These are phyloP conservation scores for Xylariaceae sp. DNA, from an alignment of 2,329 filamentous ascomycete genomes.

Conservation along the genomic window DNA sequence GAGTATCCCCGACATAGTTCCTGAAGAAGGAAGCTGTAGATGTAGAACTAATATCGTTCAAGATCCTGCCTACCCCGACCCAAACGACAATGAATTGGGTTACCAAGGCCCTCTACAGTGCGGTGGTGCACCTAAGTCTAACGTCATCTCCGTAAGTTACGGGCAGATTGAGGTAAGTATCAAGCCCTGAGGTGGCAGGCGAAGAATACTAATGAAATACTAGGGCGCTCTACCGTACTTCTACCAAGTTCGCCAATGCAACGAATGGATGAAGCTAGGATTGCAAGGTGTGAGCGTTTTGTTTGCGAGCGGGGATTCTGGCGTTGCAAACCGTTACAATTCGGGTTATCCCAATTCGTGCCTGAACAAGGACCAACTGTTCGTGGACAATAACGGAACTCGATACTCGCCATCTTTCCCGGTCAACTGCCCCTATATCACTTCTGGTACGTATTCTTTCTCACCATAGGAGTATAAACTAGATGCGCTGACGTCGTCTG, in stretches of 20 bases:
- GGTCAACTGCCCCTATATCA: slow-evolving; percentile 33
- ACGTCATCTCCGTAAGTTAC: slow-evolving; percentile 63
- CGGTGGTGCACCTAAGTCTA: slow-evolving; percentile 47
- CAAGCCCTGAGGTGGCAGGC: too few relatives aligned
- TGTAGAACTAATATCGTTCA: not conserved
- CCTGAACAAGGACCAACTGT: slow-evolving; percentile 27
- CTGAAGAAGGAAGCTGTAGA: not conserved
- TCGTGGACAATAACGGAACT: slow-evolving; percentile 30
- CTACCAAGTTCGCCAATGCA: slow-evolving; percentile 60
- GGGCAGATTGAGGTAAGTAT: slow-evolving; percentile 54
- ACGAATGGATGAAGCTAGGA: slow-evolving; percentile 64
- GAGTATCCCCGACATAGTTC: not conserved
- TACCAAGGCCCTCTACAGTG: slow-evolving; percentile 40
- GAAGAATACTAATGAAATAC: not conserved
- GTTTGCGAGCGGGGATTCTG: slow-evolving; percentile 32
- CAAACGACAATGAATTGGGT: slow-evolving; percentile 43
- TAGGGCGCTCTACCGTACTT: slow-evolving; percentile 30
- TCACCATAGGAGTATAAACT: not conserved
- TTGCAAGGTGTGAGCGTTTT: slow-evolving; percentile 57
- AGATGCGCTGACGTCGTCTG: not conserved
- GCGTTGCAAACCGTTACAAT: slow-evolving; percentile 32
- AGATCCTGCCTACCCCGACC: slow-evolving; percentile 41
- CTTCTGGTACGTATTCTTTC: slow-evolving; percentile 18
- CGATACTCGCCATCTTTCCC: slow-evolving; percentile 30
- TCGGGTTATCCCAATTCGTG: slow-evolving; percentile 32